These are phyloP conservation scores for Fusarium burgessii DNA, from an alignment of 2,329 filamentous ascomycete species.

Conservation along the genomic window DNA sequence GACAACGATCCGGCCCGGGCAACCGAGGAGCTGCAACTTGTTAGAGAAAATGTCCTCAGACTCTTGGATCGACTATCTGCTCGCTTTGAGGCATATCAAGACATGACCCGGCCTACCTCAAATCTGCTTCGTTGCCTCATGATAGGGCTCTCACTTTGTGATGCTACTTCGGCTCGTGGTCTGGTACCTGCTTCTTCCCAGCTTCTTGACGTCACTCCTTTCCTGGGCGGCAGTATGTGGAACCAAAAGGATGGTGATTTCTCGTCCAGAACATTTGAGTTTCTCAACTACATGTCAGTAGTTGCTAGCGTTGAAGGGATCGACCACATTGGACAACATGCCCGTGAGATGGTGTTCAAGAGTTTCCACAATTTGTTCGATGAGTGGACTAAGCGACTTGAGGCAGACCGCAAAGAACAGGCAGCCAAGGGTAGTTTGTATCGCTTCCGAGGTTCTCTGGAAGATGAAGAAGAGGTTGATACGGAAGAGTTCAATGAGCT, in stretches of 20 bases:
- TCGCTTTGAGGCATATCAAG: conserved; percentile 83
- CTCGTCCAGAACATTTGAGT: conserved; percentile 55
- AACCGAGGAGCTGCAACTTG: conserved; percentile 59
- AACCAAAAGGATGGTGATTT: conserved; percentile 36
- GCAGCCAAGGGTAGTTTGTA: conserved; percentile 83
- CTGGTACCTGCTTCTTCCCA: conserved; percentile 50
- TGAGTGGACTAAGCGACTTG: conserved; percentile 83
- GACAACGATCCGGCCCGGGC: conserved; percentile 38
- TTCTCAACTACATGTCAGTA: conserved; percentile 53
- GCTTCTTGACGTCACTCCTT: conserved; percentile 64
- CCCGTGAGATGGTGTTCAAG: conserved; percentile 69
- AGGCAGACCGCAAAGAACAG: conserved; percentile 79
- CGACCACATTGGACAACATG: conserved; percentile 53
- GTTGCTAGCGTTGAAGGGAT: conserved; percentile 62
- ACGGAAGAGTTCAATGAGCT: conserved; percentile 81
- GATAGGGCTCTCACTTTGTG: conserved; percentile 76
- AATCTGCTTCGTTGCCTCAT: conserved; percentile 84
- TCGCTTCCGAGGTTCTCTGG: conserved; percentile 81
- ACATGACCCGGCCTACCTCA: conserved; percentile 82
- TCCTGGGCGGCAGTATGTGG: conserved; percentile 63
- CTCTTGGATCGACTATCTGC: conserved; percentile 77
- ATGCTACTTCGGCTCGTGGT: conserved; percentile 57
- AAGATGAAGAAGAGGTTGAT: conserved; percentile 80
- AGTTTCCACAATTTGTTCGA: conserved; percentile 80
- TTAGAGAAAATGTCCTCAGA: conserved; percentile 70